A percentile compares a stretch with the other conserved stretches of the same genome.
Evolutionary conservation across 106 monocot genomes (phyloP).

Genomic region (Dendrobium nobile): DNA sequence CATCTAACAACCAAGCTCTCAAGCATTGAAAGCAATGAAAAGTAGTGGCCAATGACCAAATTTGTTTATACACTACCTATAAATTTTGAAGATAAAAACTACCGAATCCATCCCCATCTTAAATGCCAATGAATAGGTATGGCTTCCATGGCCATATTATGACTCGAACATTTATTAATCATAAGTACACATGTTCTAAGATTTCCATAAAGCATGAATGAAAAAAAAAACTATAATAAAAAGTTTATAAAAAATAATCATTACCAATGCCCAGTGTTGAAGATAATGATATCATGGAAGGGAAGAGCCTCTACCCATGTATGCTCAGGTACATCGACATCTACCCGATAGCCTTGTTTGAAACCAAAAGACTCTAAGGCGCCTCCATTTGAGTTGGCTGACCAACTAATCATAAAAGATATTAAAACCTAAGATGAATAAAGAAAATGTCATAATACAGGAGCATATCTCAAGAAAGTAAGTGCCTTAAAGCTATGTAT

Average conservation of each 20-base stretch:
- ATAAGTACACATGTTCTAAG: neutral
- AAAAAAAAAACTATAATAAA: neutral
- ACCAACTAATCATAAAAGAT: constrained; percentile 47
- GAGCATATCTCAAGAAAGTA: neutral
- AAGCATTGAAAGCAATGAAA: neutral
- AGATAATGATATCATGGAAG: constrained; percentile 85
- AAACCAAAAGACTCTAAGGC: constrained; percentile 80
- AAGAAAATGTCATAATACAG: neutral
- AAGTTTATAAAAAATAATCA: neutral
- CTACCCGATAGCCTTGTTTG: constrained; percentile 78
- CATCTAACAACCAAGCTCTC: neutral
- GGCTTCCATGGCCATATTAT: neutral
- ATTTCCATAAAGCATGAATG: neutral
- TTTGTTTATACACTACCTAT: neutral
- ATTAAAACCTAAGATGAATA: neutral
- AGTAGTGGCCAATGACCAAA: neutral
- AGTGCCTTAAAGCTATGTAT: neutral
- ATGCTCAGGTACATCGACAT: constrained; percentile 77
- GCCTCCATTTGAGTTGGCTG: constrained; percentile 54
- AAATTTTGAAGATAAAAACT: neutral
- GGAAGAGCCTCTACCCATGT: constrained; percentile 66
- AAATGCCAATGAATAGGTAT: neutral
- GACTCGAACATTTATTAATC: neutral
- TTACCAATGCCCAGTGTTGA: constrained; percentile 99
- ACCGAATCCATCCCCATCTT: neutral